Percentiles rank a stretch among this genome's conserved stretches.
phyloP scores from a whole-genome alignment of 129 eudicot genomes.

The Smallanthus sonchifolius region DNA sequence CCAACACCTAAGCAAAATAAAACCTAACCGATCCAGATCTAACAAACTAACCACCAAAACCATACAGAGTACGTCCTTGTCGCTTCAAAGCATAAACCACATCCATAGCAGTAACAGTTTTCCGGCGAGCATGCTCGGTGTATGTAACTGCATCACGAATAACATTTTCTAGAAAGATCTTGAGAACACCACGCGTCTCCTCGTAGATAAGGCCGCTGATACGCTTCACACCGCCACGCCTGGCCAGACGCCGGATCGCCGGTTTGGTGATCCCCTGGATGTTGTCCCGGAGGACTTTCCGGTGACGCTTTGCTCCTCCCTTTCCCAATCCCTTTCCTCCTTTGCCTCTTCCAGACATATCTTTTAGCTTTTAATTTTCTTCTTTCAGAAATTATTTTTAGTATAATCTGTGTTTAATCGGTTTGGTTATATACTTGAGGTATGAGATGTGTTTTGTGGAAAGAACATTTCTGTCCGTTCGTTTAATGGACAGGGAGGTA shows the following conservation, averaged over 20 bases:
- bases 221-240: constrained; percentile 12
- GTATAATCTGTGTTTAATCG: neutral
- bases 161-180: constrained; percentile 1
- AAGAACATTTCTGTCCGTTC: neutral
- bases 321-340: constrained; percentile 16
- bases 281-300: constrained; percentile 18
- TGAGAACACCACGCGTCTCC: neutral
- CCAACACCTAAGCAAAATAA: neutral
- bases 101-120: neutral
- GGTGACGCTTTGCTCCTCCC: constrained; percentile 24
- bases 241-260: constrained; percentile 6
- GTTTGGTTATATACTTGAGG: neutral
- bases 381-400: neutral
- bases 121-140: neutral
- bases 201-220: constrained; percentile 14
- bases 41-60: constrained; percentile 11
- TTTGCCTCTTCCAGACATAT: constrained; percentile 15
- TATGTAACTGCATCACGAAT: neutral
- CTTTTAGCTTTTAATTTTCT: neutral
- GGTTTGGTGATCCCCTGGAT: constrained; percentile 13
- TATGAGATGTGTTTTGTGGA: neutral
- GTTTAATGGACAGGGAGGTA: neutral
- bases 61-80: constrained; percentile 1
- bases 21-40: neutral
- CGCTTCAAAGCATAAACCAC: constrained; percentile 7